Evolutionary conservation across 805 yeast genomes (phyloP).

Genomic region (Cyberlindnera maclurae): DNA sequence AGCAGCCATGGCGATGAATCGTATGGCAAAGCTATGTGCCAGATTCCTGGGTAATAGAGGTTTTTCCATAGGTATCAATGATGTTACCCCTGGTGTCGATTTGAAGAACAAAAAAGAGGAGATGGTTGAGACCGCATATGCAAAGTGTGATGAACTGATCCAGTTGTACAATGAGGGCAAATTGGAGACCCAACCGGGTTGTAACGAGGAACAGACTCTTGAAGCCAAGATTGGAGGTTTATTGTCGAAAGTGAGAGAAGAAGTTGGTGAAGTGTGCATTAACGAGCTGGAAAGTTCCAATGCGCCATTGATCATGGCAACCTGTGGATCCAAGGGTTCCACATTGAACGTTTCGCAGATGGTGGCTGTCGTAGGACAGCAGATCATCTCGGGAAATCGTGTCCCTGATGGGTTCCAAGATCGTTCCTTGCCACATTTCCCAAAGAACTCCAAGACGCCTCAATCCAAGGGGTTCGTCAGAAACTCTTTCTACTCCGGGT

Average conservation of each 20-base stretch:
- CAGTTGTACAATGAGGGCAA: slow-evolving; percentile 71
- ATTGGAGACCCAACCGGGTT: slow-evolving; percentile 97
- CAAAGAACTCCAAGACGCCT: slow-evolving; percentile 93
- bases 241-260: slow-evolving; percentile 94
- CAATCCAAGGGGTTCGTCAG: slow-evolving; percentile 97
- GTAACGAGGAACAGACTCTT: slow-evolving; percentile 95
- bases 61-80: slow-evolving; percentile 93
- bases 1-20: slow-evolving; percentile 93
- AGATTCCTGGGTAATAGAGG: slow-evolving; percentile 92
- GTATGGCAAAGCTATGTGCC: slow-evolving; percentile 99
- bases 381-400: slow-evolving; percentile 96
- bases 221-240: slow-evolving; percentile 97
- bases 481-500: slow-evolving; percentile 90
- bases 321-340: slow-evolving; percentile 98
- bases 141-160: slow-evolving; percentile 87
- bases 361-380: slow-evolving; percentile 99
- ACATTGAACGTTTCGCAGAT: slow-evolving; percentile 96
- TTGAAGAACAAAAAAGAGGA: slow-evolving; percentile 73
- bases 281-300: slow-evolving; percentile 81
- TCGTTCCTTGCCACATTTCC: slow-evolving; percentile 94
- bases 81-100: slow-evolving; percentile 87
- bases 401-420: slow-evolving; percentile 99
- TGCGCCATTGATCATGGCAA: slow-evolving; percentile 98
- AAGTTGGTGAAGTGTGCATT: slow-evolving; percentile 97
- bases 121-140: slow-evolving; percentile 86